Conservation (phyloP, 2,329 filamentous ascomycete genomes). For the Trichoderma cornu-damae region DNA sequence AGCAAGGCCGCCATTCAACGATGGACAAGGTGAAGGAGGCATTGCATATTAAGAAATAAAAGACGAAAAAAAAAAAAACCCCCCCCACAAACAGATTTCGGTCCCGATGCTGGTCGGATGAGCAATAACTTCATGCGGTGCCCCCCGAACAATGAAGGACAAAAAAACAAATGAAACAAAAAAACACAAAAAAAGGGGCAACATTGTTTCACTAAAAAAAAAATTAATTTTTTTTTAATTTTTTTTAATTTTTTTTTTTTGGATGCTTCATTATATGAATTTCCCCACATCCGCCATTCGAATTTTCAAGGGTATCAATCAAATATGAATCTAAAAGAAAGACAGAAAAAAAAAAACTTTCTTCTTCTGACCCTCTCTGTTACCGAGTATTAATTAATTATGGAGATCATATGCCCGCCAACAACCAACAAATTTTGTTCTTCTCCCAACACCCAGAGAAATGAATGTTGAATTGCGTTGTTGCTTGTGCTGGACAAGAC, state of each 20-base stretch:
- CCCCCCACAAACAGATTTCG: neutral
- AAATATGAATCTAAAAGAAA: too few relatives aligned
- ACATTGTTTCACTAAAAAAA: too few relatives aligned
- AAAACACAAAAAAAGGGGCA: neutral
- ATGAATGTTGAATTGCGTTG: too few relatives aligned
- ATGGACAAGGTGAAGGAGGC: constrained; percentile 20
- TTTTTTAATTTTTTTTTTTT: too few relatives aligned
- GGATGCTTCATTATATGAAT: neutral
- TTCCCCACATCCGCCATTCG: neutral
- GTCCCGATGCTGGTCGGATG: neutral
- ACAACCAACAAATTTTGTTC: neutral
- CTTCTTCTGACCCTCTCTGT: neutral
- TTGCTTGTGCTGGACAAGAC: too few relatives aligned
- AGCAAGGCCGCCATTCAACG: constrained; percentile 2
- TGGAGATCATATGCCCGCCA: neutral
- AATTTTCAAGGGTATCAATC: too few relatives aligned
- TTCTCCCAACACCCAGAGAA: too few relatives aligned
- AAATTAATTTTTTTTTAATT: too few relatives aligned
- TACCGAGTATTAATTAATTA: too few relatives aligned
- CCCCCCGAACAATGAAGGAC: neutral
- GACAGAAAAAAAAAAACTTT: too few relatives aligned
- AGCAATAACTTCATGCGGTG: neutral
- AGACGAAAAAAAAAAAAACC: neutral
- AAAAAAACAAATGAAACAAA: neutral
- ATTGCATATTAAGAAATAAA: constrained; percentile 18